Base-by-base conservation (phyloP, 2,329 filamentous ascomycete species). In the Colletotrichum chlorophyti region DNA sequence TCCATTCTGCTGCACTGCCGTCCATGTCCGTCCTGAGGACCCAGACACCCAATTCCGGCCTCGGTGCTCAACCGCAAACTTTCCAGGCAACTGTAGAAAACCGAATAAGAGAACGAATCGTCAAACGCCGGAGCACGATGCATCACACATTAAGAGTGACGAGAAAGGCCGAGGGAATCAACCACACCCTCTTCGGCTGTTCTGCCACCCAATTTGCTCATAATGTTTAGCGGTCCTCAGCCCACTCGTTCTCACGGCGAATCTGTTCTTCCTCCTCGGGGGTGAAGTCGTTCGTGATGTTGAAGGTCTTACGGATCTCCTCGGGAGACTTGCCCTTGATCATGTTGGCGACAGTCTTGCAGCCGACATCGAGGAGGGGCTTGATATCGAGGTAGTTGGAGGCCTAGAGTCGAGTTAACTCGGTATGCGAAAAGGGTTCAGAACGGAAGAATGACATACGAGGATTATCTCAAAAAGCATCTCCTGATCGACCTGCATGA, bases 281-380 rank as follows among this genome's bases (percentile, higher is more conserved):
- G 0, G 95, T 98, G 79, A 99, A 99, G 76, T 99, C 95, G 69
- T 99, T 99, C 70, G 96, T 95, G 70, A 99, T 99, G 80, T 99
- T 99, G 83, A 99, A 99, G 0, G 95, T 99, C 84, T 98, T 99
- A 48, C 95, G 91, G 69, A 99, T 99, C 81, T 99, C 95, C 75
- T 99, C 95, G 3, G 95, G 95, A 0, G 93, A 97, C 84, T 99
- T 99, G 79, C 95, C 95, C 90, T 99, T 99, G 83, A 99, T 99
- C 95, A 99, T 99, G 80, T 99, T 99, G 62, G 95, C 95, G 14
- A 99, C 95, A 0, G 95, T 99, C 86, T 99, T 99, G 87, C 95
- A 99, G 62, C 95, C 95, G 60, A 98, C 94, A 65, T 99, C 95
- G 24, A 99, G 89, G 1, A 99, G 90, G 1, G 93, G 90, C 85